A percentile compares a stretch with the other conserved stretches of the same genome.
These are phyloP conservation scores for Phaeosphaeriaceae sp. DNA, from an alignment of 2,329 filamentous ascomycete genomes.

Conservation along the genomic window DNA sequence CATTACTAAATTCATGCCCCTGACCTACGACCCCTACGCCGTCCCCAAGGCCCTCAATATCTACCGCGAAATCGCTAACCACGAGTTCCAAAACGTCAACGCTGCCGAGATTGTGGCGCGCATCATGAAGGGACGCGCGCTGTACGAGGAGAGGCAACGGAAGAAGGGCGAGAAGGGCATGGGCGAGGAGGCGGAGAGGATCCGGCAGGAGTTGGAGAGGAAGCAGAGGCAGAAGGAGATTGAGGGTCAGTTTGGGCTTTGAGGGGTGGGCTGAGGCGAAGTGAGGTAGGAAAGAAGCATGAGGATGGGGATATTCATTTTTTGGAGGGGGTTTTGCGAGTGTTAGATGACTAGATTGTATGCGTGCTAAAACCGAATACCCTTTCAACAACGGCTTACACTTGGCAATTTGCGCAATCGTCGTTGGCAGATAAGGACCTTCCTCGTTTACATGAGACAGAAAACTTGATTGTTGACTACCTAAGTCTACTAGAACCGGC, in stretches of 20 bases:
- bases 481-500: too few relatives aligned
- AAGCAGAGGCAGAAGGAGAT: conserved; percentile 47
- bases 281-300: too few relatives aligned
- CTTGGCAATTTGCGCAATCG: too few relatives aligned
- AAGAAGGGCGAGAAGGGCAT: conserved; percentile 88
- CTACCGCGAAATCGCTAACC: conserved; percentile 77
- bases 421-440: too few relatives aligned
- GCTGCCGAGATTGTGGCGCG: conserved; percentile 89
- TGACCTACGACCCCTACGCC: conserved; percentile 67
- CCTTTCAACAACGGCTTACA: not conserved
- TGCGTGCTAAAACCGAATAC: not conserved
- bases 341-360: not conserved
- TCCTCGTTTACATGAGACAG: too few relatives aligned
- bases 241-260: conserved; percentile 48
- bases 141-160: conserved; percentile 91
- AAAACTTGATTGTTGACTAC: too few relatives aligned
- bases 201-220: conserved; percentile 47
- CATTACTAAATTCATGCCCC: conserved; percentile 87
- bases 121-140: conserved; percentile 83
- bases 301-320: too few relatives aligned
- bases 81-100: conserved; percentile 87
- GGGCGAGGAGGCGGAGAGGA: conserved; percentile 65
- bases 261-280: not conserved
- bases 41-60: conserved; percentile 83
- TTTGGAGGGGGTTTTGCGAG: not conserved